Conservation (phyloP, 2,329 filamentous ascomycete species). For the Mycosphaerella sp. region DNA sequence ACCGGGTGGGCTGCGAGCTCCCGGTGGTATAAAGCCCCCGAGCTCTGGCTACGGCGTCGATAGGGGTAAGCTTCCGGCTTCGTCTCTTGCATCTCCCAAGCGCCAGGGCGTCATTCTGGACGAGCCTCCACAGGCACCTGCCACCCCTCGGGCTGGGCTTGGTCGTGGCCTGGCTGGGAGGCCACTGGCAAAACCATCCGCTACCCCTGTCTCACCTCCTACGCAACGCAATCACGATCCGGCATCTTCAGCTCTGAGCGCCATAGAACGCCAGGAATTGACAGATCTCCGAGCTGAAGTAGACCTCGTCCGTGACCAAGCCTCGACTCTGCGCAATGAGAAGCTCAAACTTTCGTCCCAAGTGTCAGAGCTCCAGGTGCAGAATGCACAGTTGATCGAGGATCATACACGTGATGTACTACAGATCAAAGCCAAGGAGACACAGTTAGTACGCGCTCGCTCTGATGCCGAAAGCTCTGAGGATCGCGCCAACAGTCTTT, state of each 20-base stretch:
- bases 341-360: conserved; percentile 76
- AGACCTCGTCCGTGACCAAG: conserved; percentile 66
- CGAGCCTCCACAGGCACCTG: conserved; percentile 25
- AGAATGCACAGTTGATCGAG: conserved; percentile 94
- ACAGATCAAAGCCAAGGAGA: conserved; percentile 97
- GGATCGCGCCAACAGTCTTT: conserved; percentile 73
- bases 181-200: conserved; percentile 68
- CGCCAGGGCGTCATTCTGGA: conserved; percentile 27
- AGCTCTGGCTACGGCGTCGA: conserved; percentile 32
- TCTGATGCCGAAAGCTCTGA: conserved; percentile 87
- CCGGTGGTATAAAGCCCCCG: conserved; percentile 33
- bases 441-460: conserved; percentile 84
- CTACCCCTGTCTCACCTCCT: conserved; percentile 45
- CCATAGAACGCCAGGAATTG: conserved; percentile 84
- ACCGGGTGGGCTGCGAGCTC: conserved; percentile 25
- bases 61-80: conserved; percentile 29
- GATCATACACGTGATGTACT: conserved; percentile 93
- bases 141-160: conserved; percentile 39
- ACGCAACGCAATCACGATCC: conserved; percentile 49
- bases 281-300: conserved; percentile 81
- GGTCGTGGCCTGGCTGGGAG: conserved; percentile 75
- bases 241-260: conserved; percentile 58
- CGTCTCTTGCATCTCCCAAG: conserved; percentile 27
- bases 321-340: conserved; percentile 76
- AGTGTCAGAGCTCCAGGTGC: conserved; percentile 89